Conservation (phyloP, 2,329 filamentous ascomycete species). For the Tolypocladium guangdongense region DNA sequence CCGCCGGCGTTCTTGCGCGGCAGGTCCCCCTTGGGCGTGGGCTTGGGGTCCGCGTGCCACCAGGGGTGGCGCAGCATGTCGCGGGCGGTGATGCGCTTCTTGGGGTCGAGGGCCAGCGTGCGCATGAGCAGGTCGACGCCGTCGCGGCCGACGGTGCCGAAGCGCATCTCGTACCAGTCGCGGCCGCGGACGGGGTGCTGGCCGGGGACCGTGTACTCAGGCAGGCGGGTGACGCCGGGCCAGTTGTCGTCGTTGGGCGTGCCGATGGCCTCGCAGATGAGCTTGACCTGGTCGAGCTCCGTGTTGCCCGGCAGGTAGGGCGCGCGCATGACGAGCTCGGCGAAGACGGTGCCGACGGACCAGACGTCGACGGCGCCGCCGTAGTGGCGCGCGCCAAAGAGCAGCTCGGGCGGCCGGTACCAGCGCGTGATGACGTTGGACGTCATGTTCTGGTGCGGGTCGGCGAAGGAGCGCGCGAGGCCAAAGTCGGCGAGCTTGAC, state of each 20-base stretch:
- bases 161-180: slow-evolving; percentile 64
- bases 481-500: slow-evolving; percentile 97
- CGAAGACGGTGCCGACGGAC: slow-evolving; percentile 88
- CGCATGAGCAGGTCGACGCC: slow-evolving; percentile 83
- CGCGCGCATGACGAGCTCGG: slow-evolving; percentile 73
- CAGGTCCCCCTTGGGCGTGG: slow-evolving; percentile 71
- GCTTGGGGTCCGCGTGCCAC: slow-evolving; percentile 76
- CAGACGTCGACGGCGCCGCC: slow-evolving; percentile 86
- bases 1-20: slow-evolving; percentile 56
- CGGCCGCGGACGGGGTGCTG: slow-evolving; percentile 51
- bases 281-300: slow-evolving; percentile 75
- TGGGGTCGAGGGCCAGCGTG: slow-evolving; percentile 79
- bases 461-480: slow-evolving; percentile 78
- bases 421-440: slow-evolving; percentile 91
- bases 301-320: slow-evolving; percentile 77
- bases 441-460: slow-evolving; percentile 84
- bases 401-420: slow-evolving; percentile 89
- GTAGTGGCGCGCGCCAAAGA: slow-evolving; percentile 86
- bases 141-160: slow-evolving; percentile 68
- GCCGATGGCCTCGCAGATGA: slow-evolving; percentile 77
- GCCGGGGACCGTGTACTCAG: slow-evolving; percentile 65
- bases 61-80: slow-evolving; percentile 73
- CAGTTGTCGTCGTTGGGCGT: slow-evolving; percentile 91
- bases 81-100: slow-evolving; percentile 65
- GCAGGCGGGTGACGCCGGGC: slow-evolving; percentile 77